Percentiles rank a stretch among this genome's conserved stretches.
phyloP scores from a whole-genome alignment of 148 eudicot genomes.

The Talinum fruticosum region DNA sequence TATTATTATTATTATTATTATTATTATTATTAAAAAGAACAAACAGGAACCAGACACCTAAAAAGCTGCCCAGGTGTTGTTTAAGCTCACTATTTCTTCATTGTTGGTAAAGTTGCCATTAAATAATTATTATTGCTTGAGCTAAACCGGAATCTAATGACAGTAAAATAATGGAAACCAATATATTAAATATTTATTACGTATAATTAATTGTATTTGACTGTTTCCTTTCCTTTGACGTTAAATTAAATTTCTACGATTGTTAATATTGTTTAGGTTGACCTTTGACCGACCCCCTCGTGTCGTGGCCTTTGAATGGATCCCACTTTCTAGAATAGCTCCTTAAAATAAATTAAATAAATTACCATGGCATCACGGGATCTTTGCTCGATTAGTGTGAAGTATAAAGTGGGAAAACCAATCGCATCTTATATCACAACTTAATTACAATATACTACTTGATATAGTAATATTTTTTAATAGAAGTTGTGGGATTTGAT shows the following conservation, averaged over 20 bases:
- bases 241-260: no score
- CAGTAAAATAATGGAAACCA: background rate
- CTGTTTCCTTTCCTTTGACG: background rate
- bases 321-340: conserved; percentile 18
- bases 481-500: no score
- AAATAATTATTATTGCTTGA: background rate
- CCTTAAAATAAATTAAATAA: no score
- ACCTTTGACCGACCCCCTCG: conserved; percentile 25
- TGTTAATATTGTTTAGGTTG: conserved; percentile 10
- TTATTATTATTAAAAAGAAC: no score
- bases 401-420: no score
- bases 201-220: conserved; percentile 16
- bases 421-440: no score
- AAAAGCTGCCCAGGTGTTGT: background rate
- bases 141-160: background rate
- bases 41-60: no score
- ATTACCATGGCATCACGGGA: no score
- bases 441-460: no score
- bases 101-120: background rate
- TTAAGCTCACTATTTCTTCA: background rate
- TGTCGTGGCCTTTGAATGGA: conserved; percentile 21
- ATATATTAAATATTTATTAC: background rate
- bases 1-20: no score
- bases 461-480: no score
- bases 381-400: no score